Evolutionary conservation across 2,329 filamentous ascomycete genomes (phyloP).

Genomic region (Fusarium sp.): DNA sequence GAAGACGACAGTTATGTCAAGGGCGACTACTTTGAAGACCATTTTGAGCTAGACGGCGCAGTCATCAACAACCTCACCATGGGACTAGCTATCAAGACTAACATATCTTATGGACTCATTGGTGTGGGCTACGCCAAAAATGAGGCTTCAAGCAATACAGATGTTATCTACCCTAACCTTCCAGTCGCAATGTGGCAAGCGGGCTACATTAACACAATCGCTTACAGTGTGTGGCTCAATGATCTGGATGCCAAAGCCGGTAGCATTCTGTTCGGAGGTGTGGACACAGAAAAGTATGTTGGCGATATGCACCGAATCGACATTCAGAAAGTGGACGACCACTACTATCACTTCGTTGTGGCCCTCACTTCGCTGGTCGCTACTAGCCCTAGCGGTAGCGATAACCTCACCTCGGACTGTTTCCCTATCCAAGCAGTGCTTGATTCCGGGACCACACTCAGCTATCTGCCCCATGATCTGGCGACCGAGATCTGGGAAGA

Average conservation of each 20-base stretch:
- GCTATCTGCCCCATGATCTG: conserved; percentile 76
- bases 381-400: conserved; percentile 64
- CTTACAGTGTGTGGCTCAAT: conserved; percentile 80
- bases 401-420: conserved; percentile 59
- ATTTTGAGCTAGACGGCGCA: conserved; percentile 68
- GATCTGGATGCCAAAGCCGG: conserved; percentile 74
- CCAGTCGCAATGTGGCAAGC: conserved; percentile 75
- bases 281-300: conserved; percentile 81
- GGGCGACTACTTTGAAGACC: conserved; percentile 73
- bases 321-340: conserved; percentile 61
- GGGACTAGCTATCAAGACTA: conserved; percentile 69
- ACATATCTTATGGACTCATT: conserved; percentile 70
- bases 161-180: conserved; percentile 68
- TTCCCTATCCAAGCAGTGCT: conserved; percentile 75
- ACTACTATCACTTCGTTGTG: conserved; percentile 65
- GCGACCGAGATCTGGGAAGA: conserved; percentile 68
- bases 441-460: conserved; percentile 82
- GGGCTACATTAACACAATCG: conserved; percentile 75
- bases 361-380: conserved; percentile 65
- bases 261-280: conserved; percentile 84
- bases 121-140: conserved; percentile 73
- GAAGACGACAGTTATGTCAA: conserved; percentile 71
- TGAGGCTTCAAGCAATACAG: conserved; percentile 59
- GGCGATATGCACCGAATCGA: conserved; percentile 75
- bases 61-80: conserved; percentile 70